Conservation (phyloP, 495 filamentous ascomycete genomes). For the Neurospora sp. region DNA sequence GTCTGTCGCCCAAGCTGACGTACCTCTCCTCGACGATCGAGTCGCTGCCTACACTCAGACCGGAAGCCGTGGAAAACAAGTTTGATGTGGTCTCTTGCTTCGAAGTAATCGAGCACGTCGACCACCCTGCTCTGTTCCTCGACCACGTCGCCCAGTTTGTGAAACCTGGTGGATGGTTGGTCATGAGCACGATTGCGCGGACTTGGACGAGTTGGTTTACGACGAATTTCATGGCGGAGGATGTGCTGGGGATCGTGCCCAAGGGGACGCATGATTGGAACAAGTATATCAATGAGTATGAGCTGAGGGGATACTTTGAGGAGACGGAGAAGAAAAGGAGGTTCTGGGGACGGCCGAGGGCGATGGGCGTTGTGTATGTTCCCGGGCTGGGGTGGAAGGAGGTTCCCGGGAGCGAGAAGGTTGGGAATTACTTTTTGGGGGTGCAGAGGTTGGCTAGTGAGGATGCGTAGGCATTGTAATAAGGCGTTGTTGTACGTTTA, state of each 20-base stretch:
- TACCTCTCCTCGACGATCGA: constrained; percentile 70
- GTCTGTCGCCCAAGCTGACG: constrained; percentile 45
- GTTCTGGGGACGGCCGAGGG: constrained; percentile 35
- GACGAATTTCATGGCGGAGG: constrained; percentile 88
- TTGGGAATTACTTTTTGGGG: constrained; percentile 96
- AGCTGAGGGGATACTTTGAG: constrained; percentile 54
- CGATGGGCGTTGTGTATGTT: constrained; percentile 84
- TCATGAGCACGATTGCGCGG: constrained; percentile 82
- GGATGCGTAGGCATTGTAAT: background rate
- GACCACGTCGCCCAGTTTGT: constrained; percentile 58
- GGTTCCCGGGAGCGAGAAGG: constrained; percentile 68
- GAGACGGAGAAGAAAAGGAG: constrained; percentile 33
- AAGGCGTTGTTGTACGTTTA: background rate
- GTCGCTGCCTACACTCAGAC: constrained; percentile 38
- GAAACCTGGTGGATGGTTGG: constrained; percentile 83
- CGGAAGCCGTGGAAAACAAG: constrained; percentile 23
- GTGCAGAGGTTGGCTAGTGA: constrained; percentile 43
- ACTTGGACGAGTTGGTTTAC: constrained; percentile 80
- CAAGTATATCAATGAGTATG: constrained; percentile 84
- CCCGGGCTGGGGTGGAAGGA: constrained; percentile 88
- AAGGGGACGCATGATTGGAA: constrained; percentile 89
- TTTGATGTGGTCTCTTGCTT: constrained; percentile 79
- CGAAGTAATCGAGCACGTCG: constrained; percentile 91
- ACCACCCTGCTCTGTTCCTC: constrained; percentile 60
- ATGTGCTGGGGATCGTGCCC: constrained; percentile 78